Evolutionary conservation across 148 eudicot genomes (phyloP), one percentile per base, ranked within the genome.

Genomic region (Diospyros kaki): DNA sequence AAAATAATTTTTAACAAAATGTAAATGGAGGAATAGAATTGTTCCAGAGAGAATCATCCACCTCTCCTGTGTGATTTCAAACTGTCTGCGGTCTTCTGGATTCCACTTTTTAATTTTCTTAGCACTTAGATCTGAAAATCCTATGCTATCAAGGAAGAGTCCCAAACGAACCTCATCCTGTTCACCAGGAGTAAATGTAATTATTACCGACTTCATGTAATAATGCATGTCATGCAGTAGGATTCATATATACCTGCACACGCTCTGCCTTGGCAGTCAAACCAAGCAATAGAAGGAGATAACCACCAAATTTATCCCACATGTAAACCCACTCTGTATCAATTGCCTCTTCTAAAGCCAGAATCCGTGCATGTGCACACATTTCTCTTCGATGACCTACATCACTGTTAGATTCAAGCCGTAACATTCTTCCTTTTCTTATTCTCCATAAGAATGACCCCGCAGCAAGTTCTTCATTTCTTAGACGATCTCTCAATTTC

Each of bases 221-320:
- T 28, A 28, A 28, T 28, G 28, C 28, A 28, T 28, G 54, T n/a
- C 17, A 68, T 44, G 50, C 68, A 52, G 53, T 15, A 69, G 13
- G 45, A 58, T 48, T 70, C 45, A 50, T 56, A 65, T 71, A 75
- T 78, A 92, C 99, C 97, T 96, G 99, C 64, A 96, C 97, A 75
- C 96, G 83, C 87, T 96, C 99, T 52, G 99, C 99, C 76, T 89
- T 96, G 58, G 99, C 94, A 56, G 99, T 93, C 82, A 96, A 85
- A 75, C 98, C 98, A 61, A 96, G 90, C 89, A 96, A 84, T 76
- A 96, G 97, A 80, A 96, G 98, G 59, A 96, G 80, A 87, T 96
- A 96, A 75, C 99, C 99, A 76, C 99, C 99, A 77, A 96, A 96
- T 82, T 96, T 96, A 84, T 96, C 99, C 99, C 99, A 96, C 99